Base-by-base conservation (phyloP, 768 basidiomycete genomes). In the Sistotremastrum suecicum region DNA sequence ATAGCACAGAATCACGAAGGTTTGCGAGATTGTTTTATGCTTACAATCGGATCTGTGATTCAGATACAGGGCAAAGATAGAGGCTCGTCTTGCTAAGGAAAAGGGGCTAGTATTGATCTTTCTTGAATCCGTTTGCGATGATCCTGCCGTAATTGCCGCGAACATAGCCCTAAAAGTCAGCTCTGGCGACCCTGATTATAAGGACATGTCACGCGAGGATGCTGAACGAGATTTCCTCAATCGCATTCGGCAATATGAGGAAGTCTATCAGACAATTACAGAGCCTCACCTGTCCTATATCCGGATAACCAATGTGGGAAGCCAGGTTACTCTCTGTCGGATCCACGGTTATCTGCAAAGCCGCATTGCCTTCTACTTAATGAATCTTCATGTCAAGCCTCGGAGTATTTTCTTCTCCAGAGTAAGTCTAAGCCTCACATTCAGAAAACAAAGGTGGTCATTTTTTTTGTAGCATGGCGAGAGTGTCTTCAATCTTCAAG, bases 151-250 rank as follows among this genome's bases (percentile, higher is more conserved):
- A 51, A 91, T 99, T 48, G 92, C 95, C 0, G 81, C 92, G 12
- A 99, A 99, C 57, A 80, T 99, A 38, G 90, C 87, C 5, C 72
- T 98, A 50, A 99, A 99, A 66, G 91, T 97, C 40, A 78, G 77
- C 47, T 90, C 87, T 1, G 95, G 95, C 12, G 95, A 99, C 66
- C 95, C 95, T 0, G 95, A 99, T 61, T 99, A 99, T 67, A 84
- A 86, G 56, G 81, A 87, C 54, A 84, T 76, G 63, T 80, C 84
- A 1, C 79, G 70, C 11, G 86, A 91, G 58, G 74, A 79, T 46
- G 95, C 95, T 31, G 79, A 90, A 60, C 69, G 67, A 29, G 95
- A 99, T 65, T 99, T 99, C 60, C 62, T 85, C 46, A 77, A 80
- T 47, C 80, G 95, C 20, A 99, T 99, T 56, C 76, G 74, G 50